Percentiles rank a stretch among this genome's conserved stretches.
Evolutionary conservation across 2,329 filamentous ascomycete genomes (phyloP).

Genomic region (Huntiella decipiens): DNA sequence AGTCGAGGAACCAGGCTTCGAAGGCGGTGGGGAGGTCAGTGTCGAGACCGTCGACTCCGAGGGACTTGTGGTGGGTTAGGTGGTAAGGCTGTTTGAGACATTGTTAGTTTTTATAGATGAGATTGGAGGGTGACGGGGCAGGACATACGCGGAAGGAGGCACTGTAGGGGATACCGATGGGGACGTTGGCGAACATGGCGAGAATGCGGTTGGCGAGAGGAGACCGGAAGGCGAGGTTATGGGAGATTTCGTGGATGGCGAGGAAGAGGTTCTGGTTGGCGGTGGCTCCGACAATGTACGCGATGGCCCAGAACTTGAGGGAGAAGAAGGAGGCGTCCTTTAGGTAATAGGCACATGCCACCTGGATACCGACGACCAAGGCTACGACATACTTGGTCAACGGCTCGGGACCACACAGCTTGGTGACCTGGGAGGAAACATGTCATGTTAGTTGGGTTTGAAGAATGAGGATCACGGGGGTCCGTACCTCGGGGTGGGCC

Average conservation of each 20-base stretch:
- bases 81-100: slow-evolving; percentile 58
- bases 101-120: slow-evolving; percentile 9
- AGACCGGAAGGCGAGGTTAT: slow-evolving; percentile 84
- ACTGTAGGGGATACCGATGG: slow-evolving; percentile 89
- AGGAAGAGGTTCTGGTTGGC: slow-evolving; percentile 98
- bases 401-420: slow-evolving; percentile 90
- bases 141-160: slow-evolving; percentile 67
- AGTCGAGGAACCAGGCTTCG: slow-evolving; percentile 86
- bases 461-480: not conserved
- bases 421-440: slow-evolving; percentile 49
- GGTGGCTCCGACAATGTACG: slow-evolving; percentile 83
- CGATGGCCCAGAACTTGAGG: slow-evolving; percentile 66
- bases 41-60: slow-evolving; percentile 88
- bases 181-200: slow-evolving; percentile 85
- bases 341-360: slow-evolving; percentile 58
- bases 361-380: slow-evolving; percentile 64
- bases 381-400: slow-evolving; percentile 86
- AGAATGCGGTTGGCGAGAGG: slow-evolving; percentile 64
- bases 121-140: slow-evolving; percentile 11
- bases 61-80: slow-evolving; percentile 94
- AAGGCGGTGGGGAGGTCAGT: slow-evolving; percentile 85
- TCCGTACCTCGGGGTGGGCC: slow-evolving; percentile 73
- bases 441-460: not conserved
- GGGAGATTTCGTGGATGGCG: slow-evolving; percentile 95
- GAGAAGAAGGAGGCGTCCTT: slow-evolving; percentile 63